These are phyloP conservation scores for Phytophthora kernoviae DNA, from an alignment of 352 stramenopile species.

Conservation along the genomic window DNA sequence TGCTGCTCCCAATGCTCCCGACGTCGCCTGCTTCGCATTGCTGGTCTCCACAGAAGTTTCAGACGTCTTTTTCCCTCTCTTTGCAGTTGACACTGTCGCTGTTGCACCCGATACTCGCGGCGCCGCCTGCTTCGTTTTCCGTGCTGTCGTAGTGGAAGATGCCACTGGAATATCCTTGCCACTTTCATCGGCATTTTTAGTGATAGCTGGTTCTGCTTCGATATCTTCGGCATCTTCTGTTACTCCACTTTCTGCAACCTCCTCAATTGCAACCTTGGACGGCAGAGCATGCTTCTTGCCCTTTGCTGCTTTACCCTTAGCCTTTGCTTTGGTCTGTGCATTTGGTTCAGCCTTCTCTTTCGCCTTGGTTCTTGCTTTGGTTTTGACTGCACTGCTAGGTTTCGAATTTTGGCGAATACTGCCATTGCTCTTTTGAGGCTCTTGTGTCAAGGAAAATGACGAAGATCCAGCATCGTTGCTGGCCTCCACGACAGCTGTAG, in stretches of 20 bases:
- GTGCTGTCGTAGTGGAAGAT: too few relatives aligned
- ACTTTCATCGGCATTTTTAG: background rate
- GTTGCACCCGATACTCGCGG: too few relatives aligned
- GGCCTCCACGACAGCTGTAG: constrained; percentile 1
- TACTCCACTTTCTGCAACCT: background rate
- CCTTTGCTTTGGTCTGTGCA: constrained; percentile 1
- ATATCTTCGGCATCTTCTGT: background rate
- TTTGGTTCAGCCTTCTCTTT: constrained; percentile 7
- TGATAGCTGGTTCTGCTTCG: background rate
- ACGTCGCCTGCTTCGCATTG: constrained; percentile 1
- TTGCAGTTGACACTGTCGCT: too few relatives aligned
- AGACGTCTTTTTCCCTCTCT: too few relatives aligned
- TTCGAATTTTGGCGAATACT: background rate
- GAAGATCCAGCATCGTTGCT: background rate
- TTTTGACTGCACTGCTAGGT: background rate
- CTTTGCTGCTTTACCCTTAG: constrained; percentile 8
- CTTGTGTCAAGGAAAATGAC: background rate
- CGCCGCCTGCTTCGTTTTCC: too few relatives aligned
- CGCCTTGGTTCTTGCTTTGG: constrained; percentile 2
- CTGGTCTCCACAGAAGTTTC: too few relatives aligned
- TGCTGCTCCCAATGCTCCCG: background rate
- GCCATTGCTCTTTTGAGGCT: constrained; percentile 7
- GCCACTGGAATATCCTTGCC: background rate
- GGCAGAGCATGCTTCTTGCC: constrained; percentile 20
- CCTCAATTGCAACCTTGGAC: background rate